A percentile compares a stretch with the other conserved stretches of the same genome.
Evolutionary conservation across 2,329 filamentous ascomycete species (phyloP).

Genomic region (Bimuria novae-zelandiae): DNA sequence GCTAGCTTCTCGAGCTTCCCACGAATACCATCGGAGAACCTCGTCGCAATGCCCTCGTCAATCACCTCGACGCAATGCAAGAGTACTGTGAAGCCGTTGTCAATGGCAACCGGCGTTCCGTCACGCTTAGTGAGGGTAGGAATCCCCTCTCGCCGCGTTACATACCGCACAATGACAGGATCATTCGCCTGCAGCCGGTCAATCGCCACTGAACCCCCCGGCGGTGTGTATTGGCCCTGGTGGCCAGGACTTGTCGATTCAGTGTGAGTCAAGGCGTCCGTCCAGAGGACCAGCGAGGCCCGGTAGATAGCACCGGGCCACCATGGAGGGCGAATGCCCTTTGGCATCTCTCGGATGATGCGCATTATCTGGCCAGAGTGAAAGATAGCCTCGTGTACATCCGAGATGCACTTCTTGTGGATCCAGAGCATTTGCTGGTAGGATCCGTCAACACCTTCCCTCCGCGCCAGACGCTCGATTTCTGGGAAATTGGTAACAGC

Average conservation of each 20-base stretch:
- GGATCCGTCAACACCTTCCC: slow-evolving; percentile 61
- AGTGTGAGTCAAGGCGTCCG: slow-evolving; percentile 61
- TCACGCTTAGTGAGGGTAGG: slow-evolving; percentile 58
- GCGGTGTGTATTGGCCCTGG: slow-evolving; percentile 41
- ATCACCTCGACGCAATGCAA: slow-evolving; percentile 59
- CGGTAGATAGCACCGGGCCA: slow-evolving; percentile 74
- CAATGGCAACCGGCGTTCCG: slow-evolving; percentile 53
- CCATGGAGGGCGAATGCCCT: slow-evolving; percentile 67
- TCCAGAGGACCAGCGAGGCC: slow-evolving; percentile 49
- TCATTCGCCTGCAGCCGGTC: slow-evolving; percentile 58
- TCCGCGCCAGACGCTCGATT: slow-evolving; percentile 68
- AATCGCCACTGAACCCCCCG: slow-evolving; percentile 53
- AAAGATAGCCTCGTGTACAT: slow-evolving; percentile 66
- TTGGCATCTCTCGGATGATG: slow-evolving; percentile 64
- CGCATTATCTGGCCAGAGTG: slow-evolving; percentile 71
- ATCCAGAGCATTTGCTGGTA: slow-evolving; percentile 60
- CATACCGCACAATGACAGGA: slow-evolving; percentile 55
- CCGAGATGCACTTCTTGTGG: slow-evolving; percentile 66
- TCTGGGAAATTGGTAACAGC: slow-evolving; percentile 69
- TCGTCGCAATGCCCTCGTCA: slow-evolving; percentile 57
- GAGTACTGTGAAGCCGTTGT: slow-evolving; percentile 55
- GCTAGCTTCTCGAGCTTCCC: slow-evolving; percentile 57
- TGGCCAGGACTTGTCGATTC: slow-evolving; percentile 48
- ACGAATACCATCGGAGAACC: slow-evolving; percentile 60
- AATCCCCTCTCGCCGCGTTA: slow-evolving; percentile 58